A percentile compares a stretch with the other conserved stretches of the same genome.
Evolutionary conservation across 768 basidiomycete species (phyloP).

Genomic region (Lactarius evosmus): DNA sequence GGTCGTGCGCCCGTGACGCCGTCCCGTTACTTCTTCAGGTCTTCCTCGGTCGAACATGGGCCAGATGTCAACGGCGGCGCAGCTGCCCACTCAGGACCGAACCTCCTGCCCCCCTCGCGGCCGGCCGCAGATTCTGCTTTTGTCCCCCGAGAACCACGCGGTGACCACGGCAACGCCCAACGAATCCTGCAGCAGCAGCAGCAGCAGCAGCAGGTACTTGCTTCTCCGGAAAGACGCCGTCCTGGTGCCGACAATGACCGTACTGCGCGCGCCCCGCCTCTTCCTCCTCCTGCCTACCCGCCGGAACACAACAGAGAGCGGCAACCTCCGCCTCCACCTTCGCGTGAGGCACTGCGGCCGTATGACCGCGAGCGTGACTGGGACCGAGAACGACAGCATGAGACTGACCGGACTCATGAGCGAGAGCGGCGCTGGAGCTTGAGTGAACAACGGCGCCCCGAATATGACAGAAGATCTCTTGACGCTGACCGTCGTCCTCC

Average conservation of each 20-base stretch:
- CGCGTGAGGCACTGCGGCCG: slow-evolving; percentile 33
- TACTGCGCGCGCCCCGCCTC: slow-evolving; percentile 21
- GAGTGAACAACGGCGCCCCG: slow-evolving; percentile 35
- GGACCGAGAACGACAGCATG: slow-evolving; percentile 39
- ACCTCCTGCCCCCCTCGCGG: background rate
- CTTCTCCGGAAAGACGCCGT: slow-evolving; percentile 18
- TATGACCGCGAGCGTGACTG: slow-evolving; percentile 36
- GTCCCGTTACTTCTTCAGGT: slow-evolving; percentile 1
- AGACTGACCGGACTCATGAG: slow-evolving; percentile 22
- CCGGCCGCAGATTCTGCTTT: background rate
- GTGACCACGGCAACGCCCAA: background rate
- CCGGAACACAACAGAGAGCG: slow-evolving; percentile 28
- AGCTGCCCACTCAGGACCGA: background rate
- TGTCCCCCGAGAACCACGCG: background rate
- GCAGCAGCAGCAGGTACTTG: background rate
- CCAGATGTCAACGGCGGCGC: background rate
- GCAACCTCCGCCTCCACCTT: slow-evolving; percentile 27
- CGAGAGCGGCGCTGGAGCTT: slow-evolving; percentile 39
- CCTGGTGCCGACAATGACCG: slow-evolving; percentile 24
- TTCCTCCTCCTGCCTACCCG: slow-evolving; percentile 29
- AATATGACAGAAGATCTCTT: slow-evolving; percentile 41
- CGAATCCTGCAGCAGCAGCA: background rate
- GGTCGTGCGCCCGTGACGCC: background rate
- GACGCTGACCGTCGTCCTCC: slow-evolving; percentile 39
- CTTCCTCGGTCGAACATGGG: slow-evolving; percentile 1